A percentile compares a stretch with the other conserved stretches of the same genome.
Conservation (phyloP, 768 basidiomycete genomes). For the Pleurotus eryngii region DNA sequence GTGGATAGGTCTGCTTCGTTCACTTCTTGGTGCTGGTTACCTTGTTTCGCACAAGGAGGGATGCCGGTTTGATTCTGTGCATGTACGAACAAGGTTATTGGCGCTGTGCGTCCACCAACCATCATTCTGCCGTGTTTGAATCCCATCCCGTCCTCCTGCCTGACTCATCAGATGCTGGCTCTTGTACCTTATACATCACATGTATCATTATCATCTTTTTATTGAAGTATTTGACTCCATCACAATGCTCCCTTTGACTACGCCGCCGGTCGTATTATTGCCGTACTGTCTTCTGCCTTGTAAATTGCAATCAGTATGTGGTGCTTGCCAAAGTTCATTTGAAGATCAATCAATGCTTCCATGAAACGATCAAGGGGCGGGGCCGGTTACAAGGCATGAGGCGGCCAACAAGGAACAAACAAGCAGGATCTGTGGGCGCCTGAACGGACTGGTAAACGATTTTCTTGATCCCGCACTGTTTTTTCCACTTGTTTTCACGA, state of each 20-base stretch:
- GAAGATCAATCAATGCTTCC: neutral
- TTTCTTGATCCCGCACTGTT: conserved; percentile 7
- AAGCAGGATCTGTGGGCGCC: conserved; percentile 1
- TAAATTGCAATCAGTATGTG: no score
- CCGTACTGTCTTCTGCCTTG: no score
- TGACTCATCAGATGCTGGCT: neutral
- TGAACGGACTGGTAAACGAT: neutral
- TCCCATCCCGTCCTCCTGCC: neutral
- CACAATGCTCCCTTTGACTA: no score
- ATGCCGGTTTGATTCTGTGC: no score
- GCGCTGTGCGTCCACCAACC: neutral
- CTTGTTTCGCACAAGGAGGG: neutral
- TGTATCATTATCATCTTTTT: no score
- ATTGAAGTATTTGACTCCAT: no score
- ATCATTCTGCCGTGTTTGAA: neutral
- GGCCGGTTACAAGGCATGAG: neutral
- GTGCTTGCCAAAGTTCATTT: neutral
- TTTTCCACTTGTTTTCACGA: conserved; percentile 14
- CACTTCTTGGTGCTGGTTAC: neutral
- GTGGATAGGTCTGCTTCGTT: no score
- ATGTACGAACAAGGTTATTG: no score
- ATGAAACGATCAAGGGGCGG: conserved; percentile 8
- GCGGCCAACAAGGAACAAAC: conserved; percentile 5
- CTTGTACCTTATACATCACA: neutral
- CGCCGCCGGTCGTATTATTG: no score